These are phyloP conservation scores for Auricularia sp. DNA, from an alignment of 768 basidiomycete species.

Conservation along the genomic window DNA sequence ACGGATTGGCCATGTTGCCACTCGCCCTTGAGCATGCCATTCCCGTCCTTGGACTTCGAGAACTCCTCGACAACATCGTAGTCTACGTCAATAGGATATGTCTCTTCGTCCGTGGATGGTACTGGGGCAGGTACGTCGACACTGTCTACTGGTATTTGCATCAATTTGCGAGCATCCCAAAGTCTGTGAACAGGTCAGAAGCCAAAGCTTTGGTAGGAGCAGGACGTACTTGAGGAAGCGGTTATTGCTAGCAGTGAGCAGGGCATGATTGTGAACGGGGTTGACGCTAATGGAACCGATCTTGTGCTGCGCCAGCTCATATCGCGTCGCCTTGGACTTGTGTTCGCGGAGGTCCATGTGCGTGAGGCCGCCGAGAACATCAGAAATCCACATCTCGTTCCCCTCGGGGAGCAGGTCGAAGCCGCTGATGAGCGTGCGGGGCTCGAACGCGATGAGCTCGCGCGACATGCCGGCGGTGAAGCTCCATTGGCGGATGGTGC, in stretches of 20 bases:
- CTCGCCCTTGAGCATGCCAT: slow-evolving; percentile 49
- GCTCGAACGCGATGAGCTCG: slow-evolving; percentile 55
- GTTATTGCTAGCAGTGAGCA: slow-evolving; percentile 71
- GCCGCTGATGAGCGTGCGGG: slow-evolving; percentile 51
- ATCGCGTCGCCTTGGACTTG: slow-evolving; percentile 45
- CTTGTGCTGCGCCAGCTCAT: slow-evolving; percentile 55
- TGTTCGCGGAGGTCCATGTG: slow-evolving; percentile 66
- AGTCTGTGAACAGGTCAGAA: slow-evolving; percentile 34
- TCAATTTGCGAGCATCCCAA: slow-evolving; percentile 70
- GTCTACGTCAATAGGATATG: slow-evolving; percentile 16
- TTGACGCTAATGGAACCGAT: slow-evolving; percentile 77
- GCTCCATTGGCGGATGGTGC: slow-evolving; percentile 61
- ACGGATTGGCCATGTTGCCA: slow-evolving; percentile 67
- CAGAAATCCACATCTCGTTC: slow-evolving; percentile 79
- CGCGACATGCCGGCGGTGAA: slow-evolving; percentile 63
- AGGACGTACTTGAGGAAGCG: slow-evolving; percentile 50
- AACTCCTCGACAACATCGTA: slow-evolving; percentile 40
- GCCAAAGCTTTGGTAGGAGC: neutral
- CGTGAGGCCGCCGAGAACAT: slow-evolving; percentile 57
- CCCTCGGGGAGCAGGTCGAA: slow-evolving; percentile 61
- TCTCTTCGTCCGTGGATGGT: slow-evolving; percentile 10
- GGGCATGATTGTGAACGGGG: slow-evolving; percentile 51
- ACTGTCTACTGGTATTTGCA: slow-evolving; percentile 26
- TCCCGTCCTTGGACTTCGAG: slow-evolving; percentile 41
- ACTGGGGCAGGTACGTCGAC: slow-evolving; percentile 16